phyloP scores from a whole-genome alignment of 441 rosid genomes.

The Adansonia rubrostipa region DNA sequence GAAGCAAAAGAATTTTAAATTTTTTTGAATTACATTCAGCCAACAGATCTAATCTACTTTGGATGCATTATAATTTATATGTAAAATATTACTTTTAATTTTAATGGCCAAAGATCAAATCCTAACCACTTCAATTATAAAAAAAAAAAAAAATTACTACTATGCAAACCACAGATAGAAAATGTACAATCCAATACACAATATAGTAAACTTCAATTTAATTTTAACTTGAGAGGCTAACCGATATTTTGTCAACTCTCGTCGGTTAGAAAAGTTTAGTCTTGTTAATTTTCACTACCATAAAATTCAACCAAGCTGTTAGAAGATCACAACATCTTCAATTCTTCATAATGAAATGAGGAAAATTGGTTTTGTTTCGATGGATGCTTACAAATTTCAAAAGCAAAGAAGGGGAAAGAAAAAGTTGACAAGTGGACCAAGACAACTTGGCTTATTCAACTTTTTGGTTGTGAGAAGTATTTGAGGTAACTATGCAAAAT shows the following conservation, averaged over 20 bases:
- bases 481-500: not conserved
- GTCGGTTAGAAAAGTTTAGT: not conserved
- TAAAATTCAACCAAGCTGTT: not conserved
- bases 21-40: too few species aligned
- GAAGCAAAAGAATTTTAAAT: too few species aligned
- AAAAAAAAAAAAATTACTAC: not conserved
- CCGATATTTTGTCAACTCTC: slow-evolving; percentile 18
- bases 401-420: not conserved
- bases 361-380: too few species aligned
- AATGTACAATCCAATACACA: not conserved
- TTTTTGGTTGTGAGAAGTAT: slow-evolving; percentile 3
- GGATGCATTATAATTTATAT: not conserved
- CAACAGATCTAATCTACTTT: not conserved
- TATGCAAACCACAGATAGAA: not conserved
- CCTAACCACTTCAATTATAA: too few species aligned
- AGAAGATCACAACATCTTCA: not conserved
- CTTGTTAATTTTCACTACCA: not conserved
- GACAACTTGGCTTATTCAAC: slow-evolving; percentile 15
- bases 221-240: not conserved
- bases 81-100: not conserved
- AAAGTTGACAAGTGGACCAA: slow-evolving; percentile 4
- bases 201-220: too few species aligned
- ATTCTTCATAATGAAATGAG: slow-evolving; percentile 9
- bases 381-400: slow-evolving; percentile 13
- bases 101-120: too few species aligned